phyloP scores from a whole-genome alignment of 2,329 filamentous ascomycete species.

The Botrytis hyacinthi region DNA sequence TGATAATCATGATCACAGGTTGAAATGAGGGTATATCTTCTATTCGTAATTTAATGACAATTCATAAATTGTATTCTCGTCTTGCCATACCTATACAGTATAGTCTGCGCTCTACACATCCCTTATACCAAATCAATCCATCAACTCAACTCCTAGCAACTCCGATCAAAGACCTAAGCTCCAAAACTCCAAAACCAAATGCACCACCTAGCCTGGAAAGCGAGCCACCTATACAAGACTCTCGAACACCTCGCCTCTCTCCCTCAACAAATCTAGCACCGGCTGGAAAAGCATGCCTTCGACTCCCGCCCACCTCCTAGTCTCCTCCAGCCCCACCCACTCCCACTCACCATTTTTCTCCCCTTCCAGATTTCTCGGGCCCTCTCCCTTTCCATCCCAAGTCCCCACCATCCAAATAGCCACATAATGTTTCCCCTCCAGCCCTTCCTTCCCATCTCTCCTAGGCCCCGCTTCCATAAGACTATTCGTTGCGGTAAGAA shows the following conservation, averaged over 20 bases:
- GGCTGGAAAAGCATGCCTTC: background rate
- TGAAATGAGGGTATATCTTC: background rate
- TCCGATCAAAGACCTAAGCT: background rate
- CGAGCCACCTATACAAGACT: background rate
- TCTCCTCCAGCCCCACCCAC: background rate
- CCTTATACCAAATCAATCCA: background rate
- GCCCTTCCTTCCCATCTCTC: background rate
- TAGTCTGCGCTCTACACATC: background rate
- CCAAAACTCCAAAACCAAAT: background rate
- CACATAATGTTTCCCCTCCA: background rate
- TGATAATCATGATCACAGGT: background rate
- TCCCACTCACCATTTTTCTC: background rate
- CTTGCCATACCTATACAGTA: background rate
- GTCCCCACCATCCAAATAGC: background rate
- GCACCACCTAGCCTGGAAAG: too few species aligned
- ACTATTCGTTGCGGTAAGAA: conserved; percentile 2
- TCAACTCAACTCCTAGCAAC: too few species aligned
- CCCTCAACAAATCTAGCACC: background rate
- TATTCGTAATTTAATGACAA: background rate
- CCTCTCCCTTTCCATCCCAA: background rate
- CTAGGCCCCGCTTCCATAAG: background rate
- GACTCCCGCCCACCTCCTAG: background rate
- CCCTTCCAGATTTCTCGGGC: background rate
- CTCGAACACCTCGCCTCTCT: background rate
- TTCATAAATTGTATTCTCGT: background rate